phyloP scores from a whole-genome alignment of 225 moss, liverwort and hornwort species.

The Takakia lepidozioides region DNA sequence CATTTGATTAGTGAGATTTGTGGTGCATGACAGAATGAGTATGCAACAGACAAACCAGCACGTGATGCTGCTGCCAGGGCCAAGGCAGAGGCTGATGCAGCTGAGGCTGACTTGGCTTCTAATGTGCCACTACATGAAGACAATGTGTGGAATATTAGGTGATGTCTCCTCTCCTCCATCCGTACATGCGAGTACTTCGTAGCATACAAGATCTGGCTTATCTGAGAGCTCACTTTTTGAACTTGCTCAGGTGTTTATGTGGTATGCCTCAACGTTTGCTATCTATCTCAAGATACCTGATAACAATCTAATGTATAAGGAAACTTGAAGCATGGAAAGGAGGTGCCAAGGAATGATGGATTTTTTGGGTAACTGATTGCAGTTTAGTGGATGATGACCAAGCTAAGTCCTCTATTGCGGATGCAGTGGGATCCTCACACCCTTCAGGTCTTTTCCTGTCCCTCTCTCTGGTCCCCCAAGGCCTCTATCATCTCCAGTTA shows the following conservation, averaged over 20 bases:
- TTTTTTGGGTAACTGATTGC: conserved; percentile 11
- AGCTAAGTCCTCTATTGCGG: conserved; percentile 28
- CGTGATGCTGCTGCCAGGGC: conserved; percentile 77
- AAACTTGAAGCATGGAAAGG: too few species aligned
- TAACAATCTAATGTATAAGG: too few species aligned
- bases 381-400: conserved; percentile 78
- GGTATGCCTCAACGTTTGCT: too few species aligned
- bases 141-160: conserved; percentile 98
- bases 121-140: conserved; percentile 73
- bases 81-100: conserved; percentile 58
- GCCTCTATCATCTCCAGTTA: too few species aligned
- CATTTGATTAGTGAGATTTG: conserved; percentile 3
- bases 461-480: too few species aligned
- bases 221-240: too few species aligned
- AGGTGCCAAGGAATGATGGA: neutral
- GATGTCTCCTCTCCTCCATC: neutral
- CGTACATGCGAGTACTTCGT: too few species aligned
- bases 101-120: conserved; percentile 61
- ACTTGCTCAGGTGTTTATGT: too few species aligned
- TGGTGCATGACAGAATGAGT: conserved; percentile 51
- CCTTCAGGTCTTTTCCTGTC: too few species aligned
- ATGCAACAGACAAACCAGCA: conserved; percentile 58
- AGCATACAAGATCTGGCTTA: too few species aligned
- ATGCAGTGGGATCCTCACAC: conserved; percentile 26
- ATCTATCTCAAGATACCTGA: too few species aligned